Percentiles rank a stretch among this genome's conserved stretches.
phyloP scores from a whole-genome alignment of 176 grass and related monocot genomes.

The Phragmites australis region DNA sequence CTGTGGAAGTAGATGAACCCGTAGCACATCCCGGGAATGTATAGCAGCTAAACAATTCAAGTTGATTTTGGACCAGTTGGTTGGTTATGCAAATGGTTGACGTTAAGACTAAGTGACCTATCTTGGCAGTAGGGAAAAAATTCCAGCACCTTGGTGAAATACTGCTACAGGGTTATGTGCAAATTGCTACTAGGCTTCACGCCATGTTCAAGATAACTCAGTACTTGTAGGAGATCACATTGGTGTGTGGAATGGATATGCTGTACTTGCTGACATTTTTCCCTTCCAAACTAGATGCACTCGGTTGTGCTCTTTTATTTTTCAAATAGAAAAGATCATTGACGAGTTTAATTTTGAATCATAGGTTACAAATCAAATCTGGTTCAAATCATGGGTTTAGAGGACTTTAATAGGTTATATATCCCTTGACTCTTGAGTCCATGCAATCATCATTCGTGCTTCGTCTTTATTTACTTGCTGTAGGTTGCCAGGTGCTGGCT shows the following conservation, averaged over 20 bases:
- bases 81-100: background rate
- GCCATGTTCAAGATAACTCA: background rate
- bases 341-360: background rate
- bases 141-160: background rate
- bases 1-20: background rate
- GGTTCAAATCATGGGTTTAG: background rate
- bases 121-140: background rate
- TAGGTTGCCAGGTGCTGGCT: conserved; percentile 17
- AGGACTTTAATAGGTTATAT: conserved; percentile 12
- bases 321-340: background rate
- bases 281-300: background rate
- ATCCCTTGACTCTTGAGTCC: background rate
- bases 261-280: background rate
- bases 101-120: background rate
- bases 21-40: background rate
- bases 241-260: conserved; percentile 2
- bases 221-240: background rate
- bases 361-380: background rate
- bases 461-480: conserved; percentile 25
- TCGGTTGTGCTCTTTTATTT: too few species aligned
- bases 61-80: background rate
- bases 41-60: conserved; percentile 18
- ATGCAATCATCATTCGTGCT: conserved; percentile 12
- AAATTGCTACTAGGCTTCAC: background rate
- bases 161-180: background rate